Evolutionary conservation across 352 stramenopile species (phyloP).

Genomic region (Phytophthora tentaculata): DNA sequence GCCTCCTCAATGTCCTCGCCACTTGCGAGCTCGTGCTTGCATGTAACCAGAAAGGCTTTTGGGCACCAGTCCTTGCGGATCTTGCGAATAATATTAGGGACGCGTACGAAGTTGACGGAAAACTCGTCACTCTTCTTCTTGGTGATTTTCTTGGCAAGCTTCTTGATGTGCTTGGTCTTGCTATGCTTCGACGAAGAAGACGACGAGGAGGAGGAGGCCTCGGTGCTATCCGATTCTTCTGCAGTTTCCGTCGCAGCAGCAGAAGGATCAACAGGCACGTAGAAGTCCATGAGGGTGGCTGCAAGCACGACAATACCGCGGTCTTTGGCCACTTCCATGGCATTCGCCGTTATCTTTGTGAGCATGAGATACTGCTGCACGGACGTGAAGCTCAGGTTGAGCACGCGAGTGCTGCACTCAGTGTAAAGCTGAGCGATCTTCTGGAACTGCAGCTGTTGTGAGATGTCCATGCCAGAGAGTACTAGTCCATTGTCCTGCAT

Average conservation of each 20-base stretch:
- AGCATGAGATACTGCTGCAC: constrained; percentile 87
- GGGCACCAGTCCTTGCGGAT: constrained; percentile 85
- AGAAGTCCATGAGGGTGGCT: constrained; percentile 85
- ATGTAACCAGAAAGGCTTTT: constrained; percentile 80
- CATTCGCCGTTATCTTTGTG: constrained; percentile 62
- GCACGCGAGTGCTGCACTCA: constrained; percentile 66
- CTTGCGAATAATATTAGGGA: constrained; percentile 81
- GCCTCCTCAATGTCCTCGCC: constrained; percentile 73
- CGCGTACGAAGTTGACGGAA: constrained; percentile 82
- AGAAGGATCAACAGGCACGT: constrained; percentile 52
- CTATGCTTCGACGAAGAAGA: constrained; percentile 35
- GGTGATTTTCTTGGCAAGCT: constrained; percentile 35
- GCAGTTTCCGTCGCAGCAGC: constrained; percentile 12
- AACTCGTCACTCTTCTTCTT: constrained; percentile 67
- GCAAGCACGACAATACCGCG: constrained; percentile 76
- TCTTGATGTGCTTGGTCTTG: constrained; percentile 40
- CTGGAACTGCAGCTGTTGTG: constrained; percentile 71
- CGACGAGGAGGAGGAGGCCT: constrained; percentile 18
- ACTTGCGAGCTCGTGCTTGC: constrained; percentile 78
- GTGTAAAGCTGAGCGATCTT: constrained; percentile 68
- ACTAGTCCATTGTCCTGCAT: constrained; percentile 63
- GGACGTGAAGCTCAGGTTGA: constrained; percentile 79
- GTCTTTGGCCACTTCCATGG: constrained; percentile 63
- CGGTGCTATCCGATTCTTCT: constrained; percentile 6
- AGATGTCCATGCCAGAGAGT: constrained; percentile 68